Conservation (phyloP, 225 moss, liverwort and hornwort species). For the Polytrichum commune region DNA sequence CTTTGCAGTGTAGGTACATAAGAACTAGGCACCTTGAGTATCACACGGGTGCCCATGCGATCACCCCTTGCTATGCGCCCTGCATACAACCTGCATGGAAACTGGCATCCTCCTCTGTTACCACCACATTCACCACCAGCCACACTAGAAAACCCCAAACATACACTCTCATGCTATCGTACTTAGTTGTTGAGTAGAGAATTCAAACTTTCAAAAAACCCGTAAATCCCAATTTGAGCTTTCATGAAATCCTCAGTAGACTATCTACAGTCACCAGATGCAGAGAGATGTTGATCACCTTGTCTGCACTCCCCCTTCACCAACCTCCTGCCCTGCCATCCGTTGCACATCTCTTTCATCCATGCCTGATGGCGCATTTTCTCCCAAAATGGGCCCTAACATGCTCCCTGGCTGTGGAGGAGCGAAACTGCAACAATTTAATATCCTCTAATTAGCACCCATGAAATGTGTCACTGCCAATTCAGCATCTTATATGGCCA, state of each 20-base stretch:
- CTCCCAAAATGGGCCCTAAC: slow-evolving; percentile 39
- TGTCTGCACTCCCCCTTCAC: slow-evolving; percentile 87
- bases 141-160: background rate
- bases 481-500: too few relatives aligned
- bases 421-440: slow-evolving; percentile 45
- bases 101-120: slow-evolving; percentile 60
- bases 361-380: slow-evolving; percentile 73
- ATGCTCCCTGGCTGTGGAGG: slow-evolving; percentile 61
- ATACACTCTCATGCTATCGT: background rate
- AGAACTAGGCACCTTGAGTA: slow-evolving; percentile 55
- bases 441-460: background rate
- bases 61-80: slow-evolving; percentile 78
- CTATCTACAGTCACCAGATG: background rate
- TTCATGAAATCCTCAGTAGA: too few relatives aligned
- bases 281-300: slow-evolving; percentile 52
- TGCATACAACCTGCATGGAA: slow-evolving; percentile 79
- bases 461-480: too few relatives aligned
- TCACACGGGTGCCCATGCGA: slow-evolving; percentile 86
- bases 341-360: slow-evolving; percentile 69
- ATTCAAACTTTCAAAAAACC: background rate
- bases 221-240: too few relatives aligned
- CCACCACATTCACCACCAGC: slow-evolving; percentile 12
- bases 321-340: slow-evolving; percentile 76
- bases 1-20: too few relatives aligned
- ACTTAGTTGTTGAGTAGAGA: background rate